phyloP scores from a whole-genome alignment of 1,284 basidiomycete species.

The Cryptococcus sp. region DNA sequence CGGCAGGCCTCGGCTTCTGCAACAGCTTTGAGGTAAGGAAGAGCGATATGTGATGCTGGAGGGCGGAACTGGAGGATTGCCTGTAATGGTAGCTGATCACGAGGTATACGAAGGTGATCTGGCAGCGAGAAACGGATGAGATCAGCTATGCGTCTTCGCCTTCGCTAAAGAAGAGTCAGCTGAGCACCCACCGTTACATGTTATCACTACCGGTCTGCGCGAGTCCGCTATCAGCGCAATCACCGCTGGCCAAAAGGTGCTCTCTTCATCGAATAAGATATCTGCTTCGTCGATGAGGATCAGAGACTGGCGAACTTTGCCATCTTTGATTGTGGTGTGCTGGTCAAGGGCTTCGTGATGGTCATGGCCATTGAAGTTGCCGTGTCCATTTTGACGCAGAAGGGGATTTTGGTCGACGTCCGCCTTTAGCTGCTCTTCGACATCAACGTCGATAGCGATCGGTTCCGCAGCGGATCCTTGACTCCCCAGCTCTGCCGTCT shows the following conservation, averaged over 20 bases:
- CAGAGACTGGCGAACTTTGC: conserved; percentile 70
- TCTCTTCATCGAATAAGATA: conserved; percentile 85
- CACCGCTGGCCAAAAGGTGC: conserved; percentile 86
- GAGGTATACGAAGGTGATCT: conserved; percentile 62
- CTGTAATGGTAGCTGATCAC: conserved; percentile 74
- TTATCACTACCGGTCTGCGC: conserved; percentile 81
- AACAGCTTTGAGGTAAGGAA: conserved; percentile 71
- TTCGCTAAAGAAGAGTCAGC: background rate
- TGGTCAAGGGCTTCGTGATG: too few species aligned
- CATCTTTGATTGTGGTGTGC: background rate
- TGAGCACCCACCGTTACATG: conserved; percentile 76
- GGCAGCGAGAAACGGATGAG: conserved; percentile 59
- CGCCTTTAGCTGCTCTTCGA: background rate
- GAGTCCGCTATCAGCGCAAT: conserved; percentile 76
- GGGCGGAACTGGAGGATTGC: conserved; percentile 66
- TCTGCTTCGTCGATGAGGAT: conserved; percentile 98
- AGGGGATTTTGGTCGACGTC: background rate
- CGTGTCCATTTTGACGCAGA: background rate
- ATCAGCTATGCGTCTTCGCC: background rate
- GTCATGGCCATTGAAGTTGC: background rate
- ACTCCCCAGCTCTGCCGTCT: conserved; percentile 13
- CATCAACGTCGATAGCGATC: conserved; percentile 29
- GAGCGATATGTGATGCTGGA: conserved; percentile 62
- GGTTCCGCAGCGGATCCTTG: conserved; percentile 34
- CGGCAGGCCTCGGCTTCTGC: conserved; percentile 42